These are phyloP conservation scores for Solanum verrucosum DNA, from an alignment of 257 asterid species.

Conservation along the genomic window DNA sequence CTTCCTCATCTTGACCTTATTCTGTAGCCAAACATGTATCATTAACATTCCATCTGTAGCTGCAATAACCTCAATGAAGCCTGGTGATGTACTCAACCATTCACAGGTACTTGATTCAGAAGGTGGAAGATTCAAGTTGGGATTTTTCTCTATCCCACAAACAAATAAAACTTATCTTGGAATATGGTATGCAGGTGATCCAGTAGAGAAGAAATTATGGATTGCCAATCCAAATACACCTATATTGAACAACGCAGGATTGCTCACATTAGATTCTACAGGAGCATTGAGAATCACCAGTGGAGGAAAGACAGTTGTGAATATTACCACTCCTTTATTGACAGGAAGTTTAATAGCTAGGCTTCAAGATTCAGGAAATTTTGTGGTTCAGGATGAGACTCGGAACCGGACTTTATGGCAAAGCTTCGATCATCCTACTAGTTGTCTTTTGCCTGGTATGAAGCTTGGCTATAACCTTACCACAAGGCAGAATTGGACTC, in stretches of 20 bases:
- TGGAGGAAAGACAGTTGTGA: neutral
- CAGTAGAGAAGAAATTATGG: neutral
- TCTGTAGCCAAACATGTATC: neutral
- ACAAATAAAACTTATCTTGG: neutral
- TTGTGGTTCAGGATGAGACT: neutral
- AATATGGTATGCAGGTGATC: conserved; percentile 1
- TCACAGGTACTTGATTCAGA: neutral
- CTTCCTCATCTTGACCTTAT: neutral
- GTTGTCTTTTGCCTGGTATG: conserved; percentile 50
- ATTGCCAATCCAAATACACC: neutral
- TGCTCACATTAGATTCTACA: neutral
- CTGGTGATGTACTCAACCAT: neutral
- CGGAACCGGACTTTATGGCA: neutral
- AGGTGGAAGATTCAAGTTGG: neutral
- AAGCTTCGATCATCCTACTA: conserved; percentile 55
- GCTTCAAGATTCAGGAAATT: neutral
- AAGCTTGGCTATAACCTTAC: conserved; percentile 33
- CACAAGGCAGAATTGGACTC: conserved; percentile 23
- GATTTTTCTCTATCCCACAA: neutral
- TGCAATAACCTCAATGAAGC: conserved; percentile 1
- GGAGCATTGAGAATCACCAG: neutral
- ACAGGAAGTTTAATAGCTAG: neutral
- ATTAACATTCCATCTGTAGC: neutral
- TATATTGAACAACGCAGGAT: neutral
- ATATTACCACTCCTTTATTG: neutral